phyloP scores from a whole-genome alignment of 163 green algal species.

The Trebouxiophyceae sp. region DNA sequence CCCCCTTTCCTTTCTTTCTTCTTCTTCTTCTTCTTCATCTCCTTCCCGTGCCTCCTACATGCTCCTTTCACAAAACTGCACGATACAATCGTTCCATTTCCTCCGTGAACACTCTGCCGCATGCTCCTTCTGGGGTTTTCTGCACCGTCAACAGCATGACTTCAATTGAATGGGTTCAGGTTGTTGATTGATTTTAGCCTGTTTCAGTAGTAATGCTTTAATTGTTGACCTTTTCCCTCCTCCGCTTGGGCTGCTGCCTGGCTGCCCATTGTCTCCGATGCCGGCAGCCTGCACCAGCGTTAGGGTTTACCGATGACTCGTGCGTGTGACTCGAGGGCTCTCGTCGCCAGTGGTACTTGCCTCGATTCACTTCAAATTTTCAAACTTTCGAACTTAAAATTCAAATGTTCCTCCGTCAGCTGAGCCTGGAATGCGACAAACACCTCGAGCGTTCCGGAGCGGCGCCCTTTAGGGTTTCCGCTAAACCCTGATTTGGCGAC shows the following conservation, averaged over 20 bases:
- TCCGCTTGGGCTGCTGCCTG: too few species aligned
- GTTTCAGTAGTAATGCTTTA: too few species aligned
- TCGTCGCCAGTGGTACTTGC: not conserved
- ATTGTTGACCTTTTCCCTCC: too few species aligned
- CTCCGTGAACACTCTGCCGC: too few species aligned
- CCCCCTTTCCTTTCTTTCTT: not conserved
- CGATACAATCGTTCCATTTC: too few species aligned
- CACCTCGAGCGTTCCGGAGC: not conserved
- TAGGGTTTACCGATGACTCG: too few species aligned
- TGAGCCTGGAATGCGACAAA: constrained; percentile 1
- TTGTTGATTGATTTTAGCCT: too few species aligned
- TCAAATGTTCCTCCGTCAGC: not conserved
- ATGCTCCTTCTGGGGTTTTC: too few species aligned
- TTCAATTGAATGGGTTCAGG: too few species aligned
- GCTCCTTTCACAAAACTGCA: not conserved
- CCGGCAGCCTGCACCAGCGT: too few species aligned
- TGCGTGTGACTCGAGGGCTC: not conserved
- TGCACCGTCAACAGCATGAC: too few species aligned
- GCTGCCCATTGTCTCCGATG: too few species aligned
- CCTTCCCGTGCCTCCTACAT: not conserved
- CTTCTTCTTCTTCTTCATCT: not conserved
- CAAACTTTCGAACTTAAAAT: not conserved
- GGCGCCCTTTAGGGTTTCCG: not conserved
- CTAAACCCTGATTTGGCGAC: not conserved
- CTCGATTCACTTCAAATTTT: not conserved